These are phyloP conservation scores for Cutaneotrichosporon spelunceum DNA, from an alignment of 1,284 basidiomycete species.

Conservation along the genomic window DNA sequence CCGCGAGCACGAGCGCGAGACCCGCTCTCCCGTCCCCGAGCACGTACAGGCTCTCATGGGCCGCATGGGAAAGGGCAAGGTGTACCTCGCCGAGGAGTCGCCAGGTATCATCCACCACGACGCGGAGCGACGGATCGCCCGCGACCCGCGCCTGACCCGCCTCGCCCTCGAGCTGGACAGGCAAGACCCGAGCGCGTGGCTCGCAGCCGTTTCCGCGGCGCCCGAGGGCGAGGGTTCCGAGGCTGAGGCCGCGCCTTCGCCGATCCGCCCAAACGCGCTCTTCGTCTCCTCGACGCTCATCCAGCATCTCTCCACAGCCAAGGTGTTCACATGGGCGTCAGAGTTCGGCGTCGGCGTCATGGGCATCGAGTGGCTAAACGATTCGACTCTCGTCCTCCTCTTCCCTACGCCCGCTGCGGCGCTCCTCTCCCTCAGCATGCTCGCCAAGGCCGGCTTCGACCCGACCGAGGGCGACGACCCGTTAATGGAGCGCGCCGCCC, in stretches of 20 bases:
- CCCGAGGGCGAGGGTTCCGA: constrained; percentile 23
- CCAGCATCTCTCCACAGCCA: constrained; percentile 44
- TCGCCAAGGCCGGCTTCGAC: constrained; percentile 48
- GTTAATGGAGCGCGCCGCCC: constrained; percentile 41
- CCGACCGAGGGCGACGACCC: constrained; percentile 47
- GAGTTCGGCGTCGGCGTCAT: constrained; percentile 39
- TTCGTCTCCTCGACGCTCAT: constrained; percentile 42
- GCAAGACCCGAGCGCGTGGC: constrained; percentile 45
- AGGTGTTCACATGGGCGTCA: constrained; percentile 45
- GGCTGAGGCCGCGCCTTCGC: no score
- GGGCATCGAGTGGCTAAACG: constrained; percentile 51
- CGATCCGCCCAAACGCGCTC: constrained; percentile 39
- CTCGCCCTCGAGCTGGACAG: constrained; percentile 40
- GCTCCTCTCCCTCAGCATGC: constrained; percentile 37
- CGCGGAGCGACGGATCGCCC: constrained; percentile 29
- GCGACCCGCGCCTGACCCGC: constrained; percentile 40
- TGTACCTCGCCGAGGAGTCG: constrained; percentile 46
- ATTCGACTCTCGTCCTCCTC: constrained; percentile 42
- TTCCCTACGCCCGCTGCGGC: constrained; percentile 39
- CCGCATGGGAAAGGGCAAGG: constrained; percentile 45
- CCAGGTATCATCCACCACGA: constrained; percentile 41
- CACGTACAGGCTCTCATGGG: constrained; percentile 43
- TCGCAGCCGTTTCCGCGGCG: constrained; percentile 37
- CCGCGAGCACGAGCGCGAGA: background rate
- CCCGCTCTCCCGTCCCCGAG: constrained; percentile 30